Base-by-base conservation (phyloP, 225 moss, liverwort and hornwort genomes). In the Physcomitrium patens region DNA sequence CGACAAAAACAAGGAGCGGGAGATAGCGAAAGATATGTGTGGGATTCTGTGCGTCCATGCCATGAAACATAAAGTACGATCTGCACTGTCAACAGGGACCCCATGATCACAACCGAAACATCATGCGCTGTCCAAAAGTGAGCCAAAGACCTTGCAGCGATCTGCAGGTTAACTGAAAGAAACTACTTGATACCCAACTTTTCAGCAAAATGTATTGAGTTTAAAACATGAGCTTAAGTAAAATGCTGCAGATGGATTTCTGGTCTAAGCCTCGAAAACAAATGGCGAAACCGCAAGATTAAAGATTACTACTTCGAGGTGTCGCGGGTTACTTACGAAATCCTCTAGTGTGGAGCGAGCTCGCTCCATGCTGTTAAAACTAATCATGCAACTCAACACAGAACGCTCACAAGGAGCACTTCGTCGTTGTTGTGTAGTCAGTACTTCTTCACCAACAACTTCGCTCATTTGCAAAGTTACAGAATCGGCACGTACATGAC, bases 21-120 rank as follows among this genome's bases (percentile, higher is more conserved):
- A 99, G 90, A 79, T 89, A 71, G 69, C 84, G 86, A 79, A 99
- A 99, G 31, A 95, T 51, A 61, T 91, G 85, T 20, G 75, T 64
- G 63, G 97, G 95, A 65, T 93, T 83, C 53, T 73, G 24, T 43
- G 79, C 86, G 69, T 99, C 87, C 91, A 99, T 85, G 22, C 41
- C 81, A 77, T 99, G 97, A 77, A 95, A 99, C 90, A 99, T 95
- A 77, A 99, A 95, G 77, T 99, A 99, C 17, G 95, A 93, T 72
- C 97, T 95, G 95, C 95, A 99, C 94, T 94, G 92, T 66, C 75
- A 74, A 53, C 68, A 72, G 11, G 50, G 41, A 76, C 12, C 9
- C 41, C 9, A 12, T 46, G 65, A 75, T 43, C 62, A 76, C 59
- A 73, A 54, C 18, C 49, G 65, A 67, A 75, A 60, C 49, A 79